phyloP scores from a whole-genome alignment of 1,284 basidiomycete species.

The Clitocybe nebularis region DNA sequence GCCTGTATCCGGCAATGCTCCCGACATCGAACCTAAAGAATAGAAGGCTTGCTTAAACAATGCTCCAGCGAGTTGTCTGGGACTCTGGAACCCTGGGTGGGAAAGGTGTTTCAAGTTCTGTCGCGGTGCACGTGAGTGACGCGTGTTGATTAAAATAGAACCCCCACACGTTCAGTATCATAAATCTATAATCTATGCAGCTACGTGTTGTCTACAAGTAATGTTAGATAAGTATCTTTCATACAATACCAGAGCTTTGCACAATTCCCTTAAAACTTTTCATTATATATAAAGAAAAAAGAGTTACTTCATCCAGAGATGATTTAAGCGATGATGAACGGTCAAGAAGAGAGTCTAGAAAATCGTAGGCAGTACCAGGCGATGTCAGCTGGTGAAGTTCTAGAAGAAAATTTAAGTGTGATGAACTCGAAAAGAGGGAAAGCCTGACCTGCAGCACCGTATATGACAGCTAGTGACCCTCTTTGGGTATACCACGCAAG shows the following conservation, averaged over 20 bases:
- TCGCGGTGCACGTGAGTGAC: no score
- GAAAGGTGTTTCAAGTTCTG: no score
- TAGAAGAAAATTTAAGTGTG: constrained; percentile 19
- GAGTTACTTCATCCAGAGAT: constrained; percentile 42
- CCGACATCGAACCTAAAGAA: no score
- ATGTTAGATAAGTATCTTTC: background rate
- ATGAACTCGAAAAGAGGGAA: background rate
- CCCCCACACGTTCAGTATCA: no score
- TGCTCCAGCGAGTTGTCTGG: no score
- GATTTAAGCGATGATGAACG: constrained; percentile 39
- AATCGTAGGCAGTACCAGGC: constrained; percentile 55
- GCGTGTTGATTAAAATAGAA: no score
- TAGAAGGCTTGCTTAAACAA: no score
- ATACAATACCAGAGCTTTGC: constrained; percentile 55
- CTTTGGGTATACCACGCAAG: constrained; percentile 65
- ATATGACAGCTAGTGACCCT: constrained; percentile 57
- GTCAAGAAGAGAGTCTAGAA: constrained; percentile 60
- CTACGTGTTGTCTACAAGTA: no score
- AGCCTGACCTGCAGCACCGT: constrained; percentile 59
- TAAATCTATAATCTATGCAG: no score
- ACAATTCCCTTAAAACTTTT: constrained; percentile 67
- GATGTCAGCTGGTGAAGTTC: constrained; percentile 76
- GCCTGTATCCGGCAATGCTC: constrained; percentile 6
- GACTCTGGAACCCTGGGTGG: no score
- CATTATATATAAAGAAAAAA: constrained; percentile 57